Conservation (phyloP, 169 alveolate genomes). For the Sarcocystis neurona region DNA sequence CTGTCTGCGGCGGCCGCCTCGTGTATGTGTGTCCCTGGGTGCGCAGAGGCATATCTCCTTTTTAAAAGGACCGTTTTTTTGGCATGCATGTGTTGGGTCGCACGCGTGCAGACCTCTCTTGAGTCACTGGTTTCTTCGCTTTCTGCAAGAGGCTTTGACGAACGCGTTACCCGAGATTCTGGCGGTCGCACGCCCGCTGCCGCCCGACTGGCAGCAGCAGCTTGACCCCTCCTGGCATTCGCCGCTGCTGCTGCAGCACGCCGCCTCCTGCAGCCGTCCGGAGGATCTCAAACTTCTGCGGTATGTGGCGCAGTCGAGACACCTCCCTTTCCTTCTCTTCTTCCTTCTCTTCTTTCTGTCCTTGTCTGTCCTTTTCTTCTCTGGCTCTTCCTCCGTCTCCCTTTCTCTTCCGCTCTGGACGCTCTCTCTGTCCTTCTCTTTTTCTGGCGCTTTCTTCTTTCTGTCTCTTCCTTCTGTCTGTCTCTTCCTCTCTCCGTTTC, state of each 20-base stretch:
- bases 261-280: constrained; percentile 7
- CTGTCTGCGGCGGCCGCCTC: neutral
- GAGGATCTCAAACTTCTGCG: too few species aligned
- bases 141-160: constrained; percentile 41
- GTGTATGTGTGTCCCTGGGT: neutral
- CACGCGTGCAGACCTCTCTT: constrained; percentile 47
- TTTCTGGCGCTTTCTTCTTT: neutral
- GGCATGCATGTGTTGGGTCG: neutral
- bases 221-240: constrained; percentile 26
- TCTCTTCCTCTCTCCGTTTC: too few species aligned
- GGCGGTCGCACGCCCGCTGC: neutral
- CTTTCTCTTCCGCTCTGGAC: neutral
- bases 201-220: constrained; percentile 9
- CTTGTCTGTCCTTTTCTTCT: neutral
- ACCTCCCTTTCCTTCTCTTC: neutral
- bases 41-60: neutral
- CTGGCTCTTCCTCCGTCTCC: neutral
- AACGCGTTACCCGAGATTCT: constrained; percentile 41
- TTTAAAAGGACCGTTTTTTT: neutral
- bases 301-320: neutral
- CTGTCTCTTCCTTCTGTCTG: too few species aligned
- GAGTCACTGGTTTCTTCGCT: constrained; percentile 56
- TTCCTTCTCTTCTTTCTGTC: neutral
- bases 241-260: neutral
- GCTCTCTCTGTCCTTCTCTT: neutral